These are phyloP conservation scores for Tricholoma furcatifolium DNA, from an alignment of 768 basidiomycete species.

Conservation along the genomic window DNA sequence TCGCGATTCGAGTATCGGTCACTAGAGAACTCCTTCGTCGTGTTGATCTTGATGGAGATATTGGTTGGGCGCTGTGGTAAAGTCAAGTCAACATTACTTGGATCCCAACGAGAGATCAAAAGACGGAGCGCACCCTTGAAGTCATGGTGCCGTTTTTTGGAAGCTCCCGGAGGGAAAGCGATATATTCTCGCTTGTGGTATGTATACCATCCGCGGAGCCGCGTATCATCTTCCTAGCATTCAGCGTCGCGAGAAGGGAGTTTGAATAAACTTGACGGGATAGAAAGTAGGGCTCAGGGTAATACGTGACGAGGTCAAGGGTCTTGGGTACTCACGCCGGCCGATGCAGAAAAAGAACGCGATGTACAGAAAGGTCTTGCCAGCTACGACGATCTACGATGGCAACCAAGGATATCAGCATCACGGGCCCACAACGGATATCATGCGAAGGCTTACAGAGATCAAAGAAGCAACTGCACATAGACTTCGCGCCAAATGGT, in stretches of 20 bases:
- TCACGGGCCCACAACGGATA: not conserved
- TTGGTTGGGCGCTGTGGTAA: slow-evolving; percentile 39
- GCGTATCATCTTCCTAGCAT: slow-evolving; percentile 50
- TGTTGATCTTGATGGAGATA: slow-evolving; percentile 56
- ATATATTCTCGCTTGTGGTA: slow-evolving; percentile 39
- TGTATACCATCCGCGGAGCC: slow-evolving; percentile 36
- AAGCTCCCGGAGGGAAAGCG: slow-evolving; percentile 38
- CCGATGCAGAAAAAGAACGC: slow-evolving; percentile 61
- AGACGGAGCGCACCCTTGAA: slow-evolving; percentile 26
- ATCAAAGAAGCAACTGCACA: slow-evolving; percentile 57
- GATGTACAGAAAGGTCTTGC: slow-evolving; percentile 53
- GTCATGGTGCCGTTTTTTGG: slow-evolving; percentile 30
- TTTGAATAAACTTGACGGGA: slow-evolving; percentile 52
- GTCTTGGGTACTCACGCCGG: slow-evolving; percentile 45
- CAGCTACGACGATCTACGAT: slow-evolving; percentile 44
- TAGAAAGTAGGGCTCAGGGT: slow-evolving; percentile 1
- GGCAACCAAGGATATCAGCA: not conserved
- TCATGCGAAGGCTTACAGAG: slow-evolving; percentile 33
- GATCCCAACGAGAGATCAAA: not conserved
- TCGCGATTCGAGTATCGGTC: slow-evolving; percentile 34
- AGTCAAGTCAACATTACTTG: not conserved
- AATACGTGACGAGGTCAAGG: not conserved
- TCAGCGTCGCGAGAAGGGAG: slow-evolving; percentile 59
- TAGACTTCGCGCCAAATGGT: slow-evolving; percentile 28
- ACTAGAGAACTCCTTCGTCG: slow-evolving; percentile 46